These are phyloP conservation scores for Sporothrix euskadiensis DNA, from an alignment of 2,329 filamentous ascomycete species.

Conservation along the genomic window DNA sequence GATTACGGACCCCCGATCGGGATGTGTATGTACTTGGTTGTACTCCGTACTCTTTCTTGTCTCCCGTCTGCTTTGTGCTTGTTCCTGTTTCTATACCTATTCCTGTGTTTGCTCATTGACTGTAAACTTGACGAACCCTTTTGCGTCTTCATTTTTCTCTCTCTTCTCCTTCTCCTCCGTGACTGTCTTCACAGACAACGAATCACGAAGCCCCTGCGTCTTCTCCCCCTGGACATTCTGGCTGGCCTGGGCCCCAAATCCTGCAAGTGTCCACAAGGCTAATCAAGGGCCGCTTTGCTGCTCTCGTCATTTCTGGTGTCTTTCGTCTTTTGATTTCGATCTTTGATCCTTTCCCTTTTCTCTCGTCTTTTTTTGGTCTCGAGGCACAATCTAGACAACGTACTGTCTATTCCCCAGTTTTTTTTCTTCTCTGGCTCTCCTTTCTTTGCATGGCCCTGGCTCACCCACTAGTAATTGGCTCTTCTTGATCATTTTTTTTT, in stretches of 20 bases:
- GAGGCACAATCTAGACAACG: not conserved
- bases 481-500: not conserved
- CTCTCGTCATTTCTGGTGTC: not conserved
- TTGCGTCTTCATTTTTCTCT: not conserved
- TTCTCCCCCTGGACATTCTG: not conserved
- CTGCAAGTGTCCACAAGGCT: constrained; percentile 21
- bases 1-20: not conserved
- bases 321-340: not conserved
- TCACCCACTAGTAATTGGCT: constrained; percentile 17
- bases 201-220: not conserved
- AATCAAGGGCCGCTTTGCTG: constrained; percentile 9
- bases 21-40: not conserved
- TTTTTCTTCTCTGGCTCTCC: not conserved
- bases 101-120: not conserved
- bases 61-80: not conserved
- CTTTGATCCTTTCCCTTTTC: not conserved
- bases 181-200: not conserved
- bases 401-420: constrained; percentile 6
- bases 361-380: not conserved
- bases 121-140: not conserved
- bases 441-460: constrained; percentile 28
- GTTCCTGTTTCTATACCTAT: not conserved
- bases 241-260: not conserved
- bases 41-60: not conserved
- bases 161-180: not conserved